Evolutionary conservation across 1,284 basidiomycete species (phyloP), one percentile per base, ranked within the genome.

Genomic region (Ustilago hordei): DNA sequence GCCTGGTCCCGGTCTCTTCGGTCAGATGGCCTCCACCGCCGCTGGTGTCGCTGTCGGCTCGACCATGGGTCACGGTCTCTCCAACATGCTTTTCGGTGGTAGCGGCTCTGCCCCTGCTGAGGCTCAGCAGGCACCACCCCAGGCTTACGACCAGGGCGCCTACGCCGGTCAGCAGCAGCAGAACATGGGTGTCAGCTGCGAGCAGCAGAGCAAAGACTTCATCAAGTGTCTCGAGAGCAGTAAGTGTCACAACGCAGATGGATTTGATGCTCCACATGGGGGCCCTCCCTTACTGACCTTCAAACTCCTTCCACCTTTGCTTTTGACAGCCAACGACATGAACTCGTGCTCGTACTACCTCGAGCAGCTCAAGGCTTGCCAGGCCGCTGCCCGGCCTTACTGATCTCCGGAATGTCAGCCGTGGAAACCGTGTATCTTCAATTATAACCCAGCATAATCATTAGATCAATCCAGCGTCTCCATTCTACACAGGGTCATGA

Each of bases 11-110:
- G 83, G 84, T 58, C 67, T 85, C 34, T 85, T 85, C 54, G 81
- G 81, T 31, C 82, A 85, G 86, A 95, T 95, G 93, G 93, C 93
- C 61, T 93, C 93, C 15, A 95, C 93, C 8, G 93, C 93, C 34
- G 93, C 93, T 63, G 93, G 92, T 72, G 93, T 95, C 47, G 93
- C 93, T 7, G 89, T 93, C 59, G 93, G 93, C 50, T 93, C 92
- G 15, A 88, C 91, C 58, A 89, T 95, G 72, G 93, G 93, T 55
- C 93, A 95, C 82, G 93, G 93, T 41, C 84, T 95, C 72, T 93
- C 92, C 56, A 90, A 86, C 86, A 93, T 95, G 92, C 90, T 95
- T 64, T 95, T 95, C 78, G 93, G 93, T 55, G 90, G 91, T 62
- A 86, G 88, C 41, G 81, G 87, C 48, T 79, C 83, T 45, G 81